Base-by-base conservation (phyloP, 2,329 filamentous ascomycete species). In the Alternaria arbusti region DNA sequence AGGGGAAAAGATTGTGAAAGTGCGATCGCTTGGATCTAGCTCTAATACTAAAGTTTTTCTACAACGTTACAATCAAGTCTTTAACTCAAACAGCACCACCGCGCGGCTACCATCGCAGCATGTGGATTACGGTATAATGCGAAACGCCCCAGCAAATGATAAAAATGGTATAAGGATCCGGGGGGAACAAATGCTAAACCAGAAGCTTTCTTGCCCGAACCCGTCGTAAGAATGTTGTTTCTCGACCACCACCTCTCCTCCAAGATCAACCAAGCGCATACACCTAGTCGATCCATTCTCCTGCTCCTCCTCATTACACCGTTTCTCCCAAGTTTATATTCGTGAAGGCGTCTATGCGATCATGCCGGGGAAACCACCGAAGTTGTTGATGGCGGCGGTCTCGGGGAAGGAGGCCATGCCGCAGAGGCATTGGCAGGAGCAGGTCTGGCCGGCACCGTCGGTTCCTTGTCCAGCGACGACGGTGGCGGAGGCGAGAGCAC, bases 121-220 rank as follows among this genome's bases (percentile, higher is more conserved):
- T 60, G 66, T 68, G 67, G 68, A 75, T 74, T 74, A 76, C 74
- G 76, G 76, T 79, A 79, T 79, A 79, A 77, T 75, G 76, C 76
- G 61, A 74, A 77, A 61, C 54, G 44, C 59, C 54, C 58, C 32
- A 63, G 57, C 59, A 67, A 63, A 66, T 67, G 66, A 68, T 70
- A 73, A 72, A 51, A 55, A 58, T 71, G 70, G 70, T 75, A 73
- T 73, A 69, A 73, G 69, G 67, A 67, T 62, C 51, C 64, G 52
- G 54, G 36, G 52, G 54, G 32, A 36, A 56, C 47, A 57, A 26
- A 26, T 63, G 61, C 67, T 57, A 22, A 61, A 59, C 63, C 63
- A 68, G 66, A 69, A 74, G 68, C 67, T 54, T 63, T 65, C 65
- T 62, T 63, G 56, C 63, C 36, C 59, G 58, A 66, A 69, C 61